Percentiles rank a stretch among this genome's conserved stretches.
Evolutionary conservation across 495 filamentous ascomycete species (phyloP).

Genomic region (Cudoniella acicularis): DNA sequence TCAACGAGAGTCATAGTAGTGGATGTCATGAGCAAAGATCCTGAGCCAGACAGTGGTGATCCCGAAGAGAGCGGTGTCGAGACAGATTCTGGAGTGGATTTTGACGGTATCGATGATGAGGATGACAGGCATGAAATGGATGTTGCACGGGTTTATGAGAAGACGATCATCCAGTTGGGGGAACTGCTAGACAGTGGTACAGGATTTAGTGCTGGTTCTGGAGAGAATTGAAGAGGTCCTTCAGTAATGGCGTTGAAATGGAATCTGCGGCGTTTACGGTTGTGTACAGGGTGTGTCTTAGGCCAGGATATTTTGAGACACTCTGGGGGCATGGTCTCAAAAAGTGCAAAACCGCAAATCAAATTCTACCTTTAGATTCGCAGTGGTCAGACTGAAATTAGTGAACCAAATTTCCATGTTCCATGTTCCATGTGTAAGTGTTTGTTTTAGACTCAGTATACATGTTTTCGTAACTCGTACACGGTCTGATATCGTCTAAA

Average conservation of each 20-base stretch:
- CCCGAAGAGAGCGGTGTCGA: conserved; percentile 32
- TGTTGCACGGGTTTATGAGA: conserved; percentile 72
- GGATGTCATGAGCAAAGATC: conserved; percentile 49
- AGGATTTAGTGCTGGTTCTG: conserved; percentile 11
- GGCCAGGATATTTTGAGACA: not conserved
- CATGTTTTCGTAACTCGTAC: too few relatives aligned
- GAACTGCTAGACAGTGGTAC: conserved; percentile 7
- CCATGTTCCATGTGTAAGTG: too few relatives aligned
- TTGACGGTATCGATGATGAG: conserved; percentile 33
- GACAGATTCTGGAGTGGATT: conserved; percentile 36
- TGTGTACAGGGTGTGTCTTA: not conserved
- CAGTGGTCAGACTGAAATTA: too few relatives aligned
- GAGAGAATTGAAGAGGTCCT: not conserved
- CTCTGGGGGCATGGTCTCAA: too few relatives aligned
- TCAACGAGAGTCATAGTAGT: conserved; percentile 62
- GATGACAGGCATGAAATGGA: conserved; percentile 53
- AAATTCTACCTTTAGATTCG: too few relatives aligned
- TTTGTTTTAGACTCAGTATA: too few relatives aligned
- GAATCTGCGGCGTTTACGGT: not conserved
- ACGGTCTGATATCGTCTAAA: too few relatives aligned
- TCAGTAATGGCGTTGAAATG: not conserved
- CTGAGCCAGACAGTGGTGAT: conserved; percentile 16
- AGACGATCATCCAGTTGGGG: conserved; percentile 62
- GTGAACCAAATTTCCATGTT: too few relatives aligned
- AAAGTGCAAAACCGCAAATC: too few relatives aligned